A percentile compares a stretch with the other conserved stretches of the same genome.
These are phyloP conservation scores for Sporothrix schenckii DNA, from an alignment of 2,329 filamentous ascomycete genomes.

Conservation along the genomic window DNA sequence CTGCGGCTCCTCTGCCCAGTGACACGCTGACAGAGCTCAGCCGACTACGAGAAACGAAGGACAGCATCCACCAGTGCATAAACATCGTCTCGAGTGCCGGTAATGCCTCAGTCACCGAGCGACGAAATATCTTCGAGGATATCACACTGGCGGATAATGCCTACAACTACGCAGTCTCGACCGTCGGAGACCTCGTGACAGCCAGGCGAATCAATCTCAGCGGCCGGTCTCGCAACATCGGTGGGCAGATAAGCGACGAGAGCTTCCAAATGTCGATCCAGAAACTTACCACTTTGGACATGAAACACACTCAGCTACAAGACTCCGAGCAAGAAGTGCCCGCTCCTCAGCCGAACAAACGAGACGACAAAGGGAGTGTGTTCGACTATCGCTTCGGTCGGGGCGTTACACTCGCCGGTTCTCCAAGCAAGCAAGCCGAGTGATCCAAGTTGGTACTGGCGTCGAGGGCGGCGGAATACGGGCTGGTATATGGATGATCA, in stretches of 20 bases:
- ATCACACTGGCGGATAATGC: slow-evolving; percentile 17
- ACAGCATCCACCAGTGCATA: slow-evolving; percentile 18
- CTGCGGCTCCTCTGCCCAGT: slow-evolving; percentile 1
- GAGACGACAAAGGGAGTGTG: too few relatives aligned
- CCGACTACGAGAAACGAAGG: background rate
- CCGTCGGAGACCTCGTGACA: slow-evolving; percentile 15
- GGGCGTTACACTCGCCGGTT: too few relatives aligned
- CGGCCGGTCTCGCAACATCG: slow-evolving; percentile 10
- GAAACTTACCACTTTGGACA: background rate
- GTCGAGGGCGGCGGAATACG: too few relatives aligned
- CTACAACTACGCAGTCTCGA: slow-evolving; percentile 11
- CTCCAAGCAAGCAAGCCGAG: too few relatives aligned
- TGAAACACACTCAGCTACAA: too few relatives aligned
- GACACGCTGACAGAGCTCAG: slow-evolving; percentile 14
- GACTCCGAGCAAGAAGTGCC: too few relatives aligned
- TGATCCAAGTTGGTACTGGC: too few relatives aligned
- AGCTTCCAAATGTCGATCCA: slow-evolving; percentile 9
- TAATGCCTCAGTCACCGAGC: slow-evolving; percentile 11
- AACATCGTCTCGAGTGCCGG: slow-evolving; percentile 15
- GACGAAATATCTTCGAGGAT: slow-evolving; percentile 14
- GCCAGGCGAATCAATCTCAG: slow-evolving; percentile 20
- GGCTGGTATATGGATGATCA: too few relatives aligned
- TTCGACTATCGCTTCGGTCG: too few relatives aligned
- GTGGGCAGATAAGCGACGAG: slow-evolving; percentile 14
- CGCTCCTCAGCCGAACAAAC: too few relatives aligned